phyloP scores from a whole-genome alignment of 495 filamentous ascomycete species.

The Annulohypoxylon bovei region DNA sequence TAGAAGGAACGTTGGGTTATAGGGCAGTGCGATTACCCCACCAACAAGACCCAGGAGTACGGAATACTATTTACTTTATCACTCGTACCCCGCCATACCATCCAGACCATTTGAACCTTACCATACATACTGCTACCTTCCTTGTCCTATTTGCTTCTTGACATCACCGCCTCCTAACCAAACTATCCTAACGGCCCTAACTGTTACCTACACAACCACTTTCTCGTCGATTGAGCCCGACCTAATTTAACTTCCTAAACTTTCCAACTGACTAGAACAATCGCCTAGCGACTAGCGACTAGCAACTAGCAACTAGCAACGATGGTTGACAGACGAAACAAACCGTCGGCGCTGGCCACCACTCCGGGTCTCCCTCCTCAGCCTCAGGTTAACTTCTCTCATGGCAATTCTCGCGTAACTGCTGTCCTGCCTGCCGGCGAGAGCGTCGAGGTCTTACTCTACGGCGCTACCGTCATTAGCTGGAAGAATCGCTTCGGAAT shows the following conservation, averaged over 20 bases:
- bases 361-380: conserved; percentile 71
- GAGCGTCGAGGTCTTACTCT: conserved; percentile 82
- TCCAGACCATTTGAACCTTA: not conserved
- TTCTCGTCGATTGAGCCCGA: not conserved
- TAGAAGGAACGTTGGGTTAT: conserved; percentile 1
- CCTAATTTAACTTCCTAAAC: not conserved
- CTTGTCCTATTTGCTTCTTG: conserved; percentile 8
- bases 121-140: not conserved
- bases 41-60: conserved; percentile 29
- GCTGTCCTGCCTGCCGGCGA: conserved; percentile 86
- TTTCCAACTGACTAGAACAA: conserved; percentile 1
- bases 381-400: conserved; percentile 72
- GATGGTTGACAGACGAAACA: conserved; percentile 87
- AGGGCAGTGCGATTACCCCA: conserved; percentile 32
- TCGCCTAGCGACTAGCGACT: not conserved
- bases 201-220: not conserved
- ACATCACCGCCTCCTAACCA: not conserved
- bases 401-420: conserved; percentile 71
- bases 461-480: conserved; percentile 90
- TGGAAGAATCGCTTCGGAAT: conserved; percentile 85
- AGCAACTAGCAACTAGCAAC: conserved; percentile 30
- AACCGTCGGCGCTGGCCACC: conserved; percentile 78
- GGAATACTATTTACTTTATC: conserved; percentile 40
- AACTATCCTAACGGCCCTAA: not conserved
- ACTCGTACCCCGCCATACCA: conserved; percentile 26